These are phyloP conservation scores for Vitis rupestris DNA, from an alignment of 164 flowering plant species.

Conservation along the genomic window DNA sequence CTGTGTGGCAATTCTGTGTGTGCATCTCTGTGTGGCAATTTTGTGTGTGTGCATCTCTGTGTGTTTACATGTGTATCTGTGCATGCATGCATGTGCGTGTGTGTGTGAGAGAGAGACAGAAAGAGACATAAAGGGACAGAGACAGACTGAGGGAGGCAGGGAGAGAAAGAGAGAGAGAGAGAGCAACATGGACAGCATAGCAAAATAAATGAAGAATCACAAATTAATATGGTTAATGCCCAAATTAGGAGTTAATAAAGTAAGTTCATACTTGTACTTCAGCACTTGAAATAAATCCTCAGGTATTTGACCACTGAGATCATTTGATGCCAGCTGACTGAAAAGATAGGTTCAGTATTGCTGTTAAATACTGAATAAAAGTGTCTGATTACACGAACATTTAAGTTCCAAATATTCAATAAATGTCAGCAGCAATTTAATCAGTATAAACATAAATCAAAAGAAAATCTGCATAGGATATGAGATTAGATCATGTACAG, in stretches of 20 bases:
- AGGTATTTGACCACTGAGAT: slow-evolving; percentile 47
- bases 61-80: no score
- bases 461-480: no score
- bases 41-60: no score
- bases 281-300: slow-evolving; percentile 45
- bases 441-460: no score
- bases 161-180: no score
- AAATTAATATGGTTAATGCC: neutral
- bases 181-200: neutral
- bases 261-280: slow-evolving; percentile 62
- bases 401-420: no score
- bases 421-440: no score
- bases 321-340: slow-evolving; percentile 80
- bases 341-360: slow-evolving; percentile 16
- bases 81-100: neutral
- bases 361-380: slow-evolving; percentile 1
- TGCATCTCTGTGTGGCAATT: neutral
- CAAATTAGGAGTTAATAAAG: neutral
- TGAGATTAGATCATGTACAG: slow-evolving; percentile 53
- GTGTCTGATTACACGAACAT: neutral
- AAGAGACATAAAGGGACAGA: no score
- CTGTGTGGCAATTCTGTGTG: neutral
- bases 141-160: no score
- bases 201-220: neutral
- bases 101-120: neutral